A percentile compares a stretch with the other conserved stretches of the same genome.
phyloP scores from a whole-genome alignment of 2,329 filamentous ascomycete genomes.

The Fusarium marasasianum region DNA sequence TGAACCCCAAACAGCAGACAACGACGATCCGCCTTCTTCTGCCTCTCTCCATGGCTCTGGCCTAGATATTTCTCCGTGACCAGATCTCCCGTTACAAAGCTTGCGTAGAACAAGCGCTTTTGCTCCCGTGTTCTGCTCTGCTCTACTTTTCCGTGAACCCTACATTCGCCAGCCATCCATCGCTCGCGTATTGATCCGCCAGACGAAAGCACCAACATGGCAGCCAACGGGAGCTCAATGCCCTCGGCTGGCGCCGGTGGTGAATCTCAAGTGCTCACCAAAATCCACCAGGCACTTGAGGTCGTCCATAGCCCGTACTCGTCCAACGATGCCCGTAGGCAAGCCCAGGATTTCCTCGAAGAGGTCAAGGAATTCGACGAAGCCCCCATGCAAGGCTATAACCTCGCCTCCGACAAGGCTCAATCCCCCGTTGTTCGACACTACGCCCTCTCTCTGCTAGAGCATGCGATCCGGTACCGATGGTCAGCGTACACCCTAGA shows the following conservation, averaged over 20 bases:
- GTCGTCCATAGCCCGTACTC: conserved; percentile 87
- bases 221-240: conserved; percentile 50
- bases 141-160: conserved; percentile 16
- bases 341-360: conserved; percentile 88
- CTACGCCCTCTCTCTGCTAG: conserved; percentile 91
- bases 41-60: conserved; percentile 32
- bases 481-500: conserved; percentile 78
- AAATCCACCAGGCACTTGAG: conserved; percentile 85
- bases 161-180: conserved; percentile 15
- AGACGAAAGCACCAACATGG: conserved; percentile 43
- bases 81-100: conserved; percentile 19
- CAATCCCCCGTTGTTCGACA: conserved; percentile 88
- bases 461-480: conserved; percentile 86
- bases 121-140: conserved; percentile 20
- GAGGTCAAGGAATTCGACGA: conserved; percentile 80
- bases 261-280: conserved; percentile 62
- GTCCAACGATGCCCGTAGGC: conserved; percentile 80
- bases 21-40: background rate
- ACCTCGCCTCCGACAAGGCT: conserved; percentile 77
- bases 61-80: conserved; percentile 19
- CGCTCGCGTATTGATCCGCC: conserved; percentile 13
- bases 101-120: conserved; percentile 34
- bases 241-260: conserved; percentile 49
- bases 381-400: conserved; percentile 86
- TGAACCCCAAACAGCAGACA: conserved; percentile 20